Base-by-base conservation (phyloP, 1,284 basidiomycete genomes). In the Anthracocystis panici-leucophaei region DNA sequence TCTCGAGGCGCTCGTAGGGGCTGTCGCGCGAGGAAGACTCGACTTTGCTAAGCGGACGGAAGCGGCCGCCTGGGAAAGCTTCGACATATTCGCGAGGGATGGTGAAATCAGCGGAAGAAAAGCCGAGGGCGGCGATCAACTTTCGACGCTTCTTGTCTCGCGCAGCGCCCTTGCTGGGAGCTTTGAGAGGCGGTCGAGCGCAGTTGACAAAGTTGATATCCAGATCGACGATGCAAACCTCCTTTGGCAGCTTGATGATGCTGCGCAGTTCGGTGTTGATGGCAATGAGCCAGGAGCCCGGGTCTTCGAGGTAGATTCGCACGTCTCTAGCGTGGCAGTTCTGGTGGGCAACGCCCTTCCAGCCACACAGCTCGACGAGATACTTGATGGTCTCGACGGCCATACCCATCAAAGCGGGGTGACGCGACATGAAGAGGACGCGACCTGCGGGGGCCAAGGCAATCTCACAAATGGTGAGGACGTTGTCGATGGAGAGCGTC, bases 401-500 rank as follows among this genome's bases (percentile, higher is more conserved):
- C 79, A 92, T 89, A 56, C 93, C 93, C 33, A 97, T 91, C 90
- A 97, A 93, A 3, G 93, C 91, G 35, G 94, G 92, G 85, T 96
- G 92, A 50, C 92, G 89, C 29, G 93, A 96, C 84, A 92, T 91
- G 87, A 98, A 96, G 48, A 98, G 87, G 60, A 98, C 88, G 29
- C 93, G 90, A 21, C 96, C 95, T 10, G 93, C 94, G 6, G 94
- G 94, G n/a, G 94, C 91, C 40, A 98, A 88, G 0, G 95, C 95
- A 78, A 97, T 92, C 89, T 98, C 95, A 83, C 94, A 94, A 65
- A 94, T 92, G 27, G 93, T 95, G 64, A 98, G 87, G 69, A 98
- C 92, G 82, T 97, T 95, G 85, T 97, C 95, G 65, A 97, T 90
- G 79, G 95, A 95, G 65, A 98, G 87, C 73, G 92, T 92, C 85